phyloP scores from a whole-genome alignment of 2,329 filamentous ascomycete genomes.

The Ophiocordyceps camponoti-floridani region DNA sequence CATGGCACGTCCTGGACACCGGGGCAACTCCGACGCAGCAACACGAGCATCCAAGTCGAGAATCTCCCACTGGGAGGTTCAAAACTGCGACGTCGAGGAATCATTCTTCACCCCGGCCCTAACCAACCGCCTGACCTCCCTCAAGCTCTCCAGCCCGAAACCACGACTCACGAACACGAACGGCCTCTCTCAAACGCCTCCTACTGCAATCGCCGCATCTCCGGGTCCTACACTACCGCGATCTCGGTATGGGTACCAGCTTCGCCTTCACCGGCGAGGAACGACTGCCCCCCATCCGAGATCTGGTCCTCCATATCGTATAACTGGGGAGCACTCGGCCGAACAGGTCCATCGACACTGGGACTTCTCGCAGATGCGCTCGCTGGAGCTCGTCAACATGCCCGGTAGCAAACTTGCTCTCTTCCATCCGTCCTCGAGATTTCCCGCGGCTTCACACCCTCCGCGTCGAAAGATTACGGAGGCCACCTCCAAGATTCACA shows the following conservation, averaged over 20 bases:
- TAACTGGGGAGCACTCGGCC: slow-evolving; percentile 25
- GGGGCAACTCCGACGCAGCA: slow-evolving; percentile 10
- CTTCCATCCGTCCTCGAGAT: slow-evolving; percentile 18
- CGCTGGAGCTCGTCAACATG: slow-evolving; percentile 23
- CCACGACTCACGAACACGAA: slow-evolving; percentile 21
- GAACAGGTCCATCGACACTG: slow-evolving; percentile 22
- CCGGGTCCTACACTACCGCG: slow-evolving; percentile 22
- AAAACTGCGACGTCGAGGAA: slow-evolving; percentile 13
- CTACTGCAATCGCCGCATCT: slow-evolving; percentile 17
- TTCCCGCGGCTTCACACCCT: slow-evolving; percentile 19
- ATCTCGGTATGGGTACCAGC: slow-evolving; percentile 24
- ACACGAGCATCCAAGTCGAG: slow-evolving; percentile 19
- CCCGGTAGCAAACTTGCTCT: slow-evolving; percentile 25
- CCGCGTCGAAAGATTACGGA: slow-evolving; percentile 25
- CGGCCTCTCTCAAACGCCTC: slow-evolving; percentile 23
- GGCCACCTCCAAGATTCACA: slow-evolving; percentile 19
- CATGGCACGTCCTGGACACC: slow-evolving; percentile 18
- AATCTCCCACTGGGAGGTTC: slow-evolving; percentile 21
- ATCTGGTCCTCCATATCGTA: slow-evolving; percentile 26
- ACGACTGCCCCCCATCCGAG: slow-evolving; percentile 21
- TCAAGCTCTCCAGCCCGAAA: slow-evolving; percentile 20
- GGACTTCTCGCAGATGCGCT: slow-evolving; percentile 25
- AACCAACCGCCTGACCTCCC: slow-evolving; percentile 17
- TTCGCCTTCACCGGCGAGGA: slow-evolving; percentile 22
- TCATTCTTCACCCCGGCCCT: slow-evolving; percentile 21